phyloP scores from a whole-genome alignment of 2,329 filamentous ascomycete genomes.

The Didymella exigua region DNA sequence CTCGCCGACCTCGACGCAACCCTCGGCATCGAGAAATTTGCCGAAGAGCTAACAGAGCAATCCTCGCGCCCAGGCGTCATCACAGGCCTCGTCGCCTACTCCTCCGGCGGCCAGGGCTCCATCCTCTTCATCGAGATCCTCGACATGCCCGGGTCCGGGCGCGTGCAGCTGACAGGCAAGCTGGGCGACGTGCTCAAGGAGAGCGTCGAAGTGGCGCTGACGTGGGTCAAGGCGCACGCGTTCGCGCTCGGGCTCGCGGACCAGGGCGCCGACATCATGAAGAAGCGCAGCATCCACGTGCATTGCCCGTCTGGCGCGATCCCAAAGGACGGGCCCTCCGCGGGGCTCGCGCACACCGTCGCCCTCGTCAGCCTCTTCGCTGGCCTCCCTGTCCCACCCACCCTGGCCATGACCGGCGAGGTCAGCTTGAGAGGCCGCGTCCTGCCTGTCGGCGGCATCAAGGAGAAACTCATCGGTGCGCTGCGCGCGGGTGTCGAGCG shows the following conservation, averaged over 20 bases:
- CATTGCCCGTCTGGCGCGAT: slow-evolving; percentile 95
- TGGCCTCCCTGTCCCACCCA: slow-evolving; percentile 83
- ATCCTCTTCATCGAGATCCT: slow-evolving; percentile 98
- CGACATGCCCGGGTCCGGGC: slow-evolving; percentile 92
- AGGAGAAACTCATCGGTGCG: slow-evolving; percentile 97
- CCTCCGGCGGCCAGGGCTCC: slow-evolving; percentile 87
- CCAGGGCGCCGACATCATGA: slow-evolving; percentile 91
- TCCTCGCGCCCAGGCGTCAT: slow-evolving; percentile 84
- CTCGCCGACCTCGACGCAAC: slow-evolving; percentile 86
- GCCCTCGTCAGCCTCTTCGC: slow-evolving; percentile 90
- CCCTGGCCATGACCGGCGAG: slow-evolving; percentile 91
- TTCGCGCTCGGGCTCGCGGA: slow-evolving; percentile 84
- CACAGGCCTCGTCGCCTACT: slow-evolving; percentile 94
- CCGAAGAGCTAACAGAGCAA: slow-evolving; percentile 93
- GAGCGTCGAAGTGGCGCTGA: slow-evolving; percentile 92
- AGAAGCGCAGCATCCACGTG: slow-evolving; percentile 89
- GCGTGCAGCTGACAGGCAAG: slow-evolving; percentile 94
- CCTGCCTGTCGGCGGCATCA: slow-evolving; percentile 94
- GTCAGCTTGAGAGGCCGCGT: slow-evolving; percentile 84
- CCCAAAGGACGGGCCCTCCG: slow-evolving; percentile 85
- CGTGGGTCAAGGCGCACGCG: slow-evolving; percentile 96
- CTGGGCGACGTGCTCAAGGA: slow-evolving; percentile 97
- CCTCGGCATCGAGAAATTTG: slow-evolving; percentile 88
- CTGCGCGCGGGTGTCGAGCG: slow-evolving; percentile 92
- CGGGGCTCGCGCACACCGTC: slow-evolving; percentile 91